Conservation (phyloP, 106 monocot genomes). For the Acorus calamus region DNA sequence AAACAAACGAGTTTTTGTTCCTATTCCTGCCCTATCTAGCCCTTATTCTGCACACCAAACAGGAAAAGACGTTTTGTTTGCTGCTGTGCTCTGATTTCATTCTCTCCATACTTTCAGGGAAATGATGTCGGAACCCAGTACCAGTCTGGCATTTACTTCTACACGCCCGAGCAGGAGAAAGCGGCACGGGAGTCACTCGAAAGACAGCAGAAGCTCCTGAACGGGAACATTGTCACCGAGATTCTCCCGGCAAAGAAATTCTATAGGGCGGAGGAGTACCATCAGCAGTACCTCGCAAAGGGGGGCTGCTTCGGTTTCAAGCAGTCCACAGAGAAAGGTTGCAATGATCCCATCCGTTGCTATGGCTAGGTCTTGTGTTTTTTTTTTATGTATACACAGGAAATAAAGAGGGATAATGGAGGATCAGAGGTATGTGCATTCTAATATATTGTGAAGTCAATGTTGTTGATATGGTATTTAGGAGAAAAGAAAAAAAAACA, state of each 20-base stretch:
- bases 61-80: not conserved
- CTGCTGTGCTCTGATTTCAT: not conserved
- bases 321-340: slow-evolving; percentile 64
- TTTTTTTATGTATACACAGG: too few relatives aligned
- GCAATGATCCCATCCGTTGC: slow-evolving; percentile 74
- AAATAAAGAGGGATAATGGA: too few relatives aligned
- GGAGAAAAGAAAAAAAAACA: too few relatives aligned
- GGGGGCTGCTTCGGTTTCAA: slow-evolving; percentile 32
- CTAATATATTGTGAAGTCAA: too few relatives aligned
- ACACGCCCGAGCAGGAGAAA: slow-evolving; percentile 43
- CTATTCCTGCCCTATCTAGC: too few relatives aligned
- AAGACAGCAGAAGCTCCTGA: slow-evolving; percentile 34
- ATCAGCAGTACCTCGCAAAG: slow-evolving; percentile 81
- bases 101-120: slow-evolving; percentile 34
- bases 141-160: slow-evolving; percentile 77
- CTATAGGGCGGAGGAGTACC: slow-evolving; percentile 78
- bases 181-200: slow-evolving; percentile 42
- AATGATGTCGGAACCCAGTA: slow-evolving; percentile 77
- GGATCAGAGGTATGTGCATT: too few relatives aligned
- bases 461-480: too few relatives aligned
- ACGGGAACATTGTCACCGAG: slow-evolving; percentile 53
- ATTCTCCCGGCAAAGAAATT: slow-evolving; percentile 69
- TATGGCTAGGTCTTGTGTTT: too few relatives aligned
- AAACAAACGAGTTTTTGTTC: too few relatives aligned
- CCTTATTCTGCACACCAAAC: not conserved